Evolutionary conservation across 108 stramenopile genomes (phyloP), one percentile per base, ranked within the genome.

Genomic region (Skeletonema grethae): DNA sequence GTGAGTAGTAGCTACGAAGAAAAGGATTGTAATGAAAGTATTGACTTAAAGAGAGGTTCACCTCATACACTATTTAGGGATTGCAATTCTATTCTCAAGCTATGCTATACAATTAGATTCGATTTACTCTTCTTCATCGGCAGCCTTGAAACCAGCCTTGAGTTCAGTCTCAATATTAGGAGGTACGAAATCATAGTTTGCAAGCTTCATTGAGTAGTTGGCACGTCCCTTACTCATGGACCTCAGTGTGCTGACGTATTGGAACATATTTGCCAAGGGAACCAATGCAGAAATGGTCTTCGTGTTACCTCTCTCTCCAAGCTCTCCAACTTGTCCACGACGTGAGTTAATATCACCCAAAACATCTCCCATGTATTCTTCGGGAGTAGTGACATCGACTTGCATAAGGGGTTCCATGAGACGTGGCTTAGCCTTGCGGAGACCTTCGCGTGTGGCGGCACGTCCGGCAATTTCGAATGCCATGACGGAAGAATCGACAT

Each of bases 331-430:
- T 45, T 92, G 83, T 61, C 98, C 98, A 84, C 98, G 97, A 63
- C 98, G 93, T 63, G 91, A 78, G 88, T 98, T 98, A 84, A 99
- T 95, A 75, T 99, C 98, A 61, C 97, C 97, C 62, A 99, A 80
- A 63, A 99, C 86, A 73, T 99, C 98, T 55, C 98, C 98, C 95
- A 99, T 95, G 93, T 97, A 98, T 65, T 98, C 97, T 83, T 99
- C 98, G 9, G 98, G 98, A 8, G 95, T 96, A 59, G 94, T 86
- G 11, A 99, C 85, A 85, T 99, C 98, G 73, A 99, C 97, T 81
- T 97, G 76, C 98, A 99, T 99, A 64, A 99, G 83, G 50, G 98
- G 98, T 82, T 99, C 98, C 97, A 97, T 97, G 55, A 99, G 95
- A 67, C 96, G 85, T 4, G 97, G 88, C 82, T 95, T 95, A 41